Evolutionary conservation across 176 grass and related monocot species (phyloP), one percentile per base, ranked within the genome.

Genomic region (Lolium perenne): DNA sequence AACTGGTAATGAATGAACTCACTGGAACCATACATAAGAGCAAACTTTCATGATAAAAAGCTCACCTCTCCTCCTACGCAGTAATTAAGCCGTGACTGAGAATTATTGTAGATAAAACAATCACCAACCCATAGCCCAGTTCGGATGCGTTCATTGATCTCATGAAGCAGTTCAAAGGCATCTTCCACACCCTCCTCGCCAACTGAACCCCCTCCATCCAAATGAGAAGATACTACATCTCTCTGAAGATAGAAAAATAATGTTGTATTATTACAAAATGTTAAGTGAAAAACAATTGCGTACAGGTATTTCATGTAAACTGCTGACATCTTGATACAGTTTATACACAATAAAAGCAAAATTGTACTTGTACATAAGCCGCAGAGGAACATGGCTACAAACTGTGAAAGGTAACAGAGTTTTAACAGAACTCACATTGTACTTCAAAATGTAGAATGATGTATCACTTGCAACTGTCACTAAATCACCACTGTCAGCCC

Each of bases 91-190:
- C 97, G 82, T 45, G 82, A 98, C 77, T 94, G 91, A 89, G 97
- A 98, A 91, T 98, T 98, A 64, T 98, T 98, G 85, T 98, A 98
- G 73, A 98, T 98, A 80, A 98, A 98, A 88, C 97, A 98, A 79
- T 98, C 97, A 0, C 97, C 97, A 90, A 99, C 97, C 97, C 97
- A 99, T 82, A 99, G 85, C 35, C 97, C 97, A 68, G 97, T 99
- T 65, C 97, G 90, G 60, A 99, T 91, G 47, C 97, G 89, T 85
- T 99, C 97, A 87, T 93, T 99, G 51, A 97, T 93, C 89, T 99
- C 97, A 88, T 99, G 97, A 83, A 99, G 89, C 76, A 99, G 83
- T 89, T 99, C 97, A 85, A 99, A 99, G 65, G 97, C 92, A 90
- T 99, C 97, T 85, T 99, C 97, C 13, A 99, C 92, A 64, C 97